These are phyloP conservation scores for Neoascochyta sp. DNA, from an alignment of 2,329 filamentous ascomycete genomes.

Conservation along the genomic window DNA sequence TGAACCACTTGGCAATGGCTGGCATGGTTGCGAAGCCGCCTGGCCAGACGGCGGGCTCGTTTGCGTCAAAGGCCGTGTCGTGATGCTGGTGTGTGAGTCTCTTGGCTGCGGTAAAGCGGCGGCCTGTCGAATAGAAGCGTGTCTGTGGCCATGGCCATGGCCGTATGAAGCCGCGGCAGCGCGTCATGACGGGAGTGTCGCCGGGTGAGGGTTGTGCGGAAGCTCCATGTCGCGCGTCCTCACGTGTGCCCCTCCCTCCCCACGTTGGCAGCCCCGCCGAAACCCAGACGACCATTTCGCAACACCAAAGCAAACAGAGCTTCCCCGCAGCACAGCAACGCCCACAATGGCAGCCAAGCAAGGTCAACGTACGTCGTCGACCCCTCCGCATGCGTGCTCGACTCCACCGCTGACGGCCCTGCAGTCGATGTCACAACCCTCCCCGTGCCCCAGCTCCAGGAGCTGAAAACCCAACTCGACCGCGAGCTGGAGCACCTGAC, in stretches of 20 bases:
- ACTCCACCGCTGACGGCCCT: no score
- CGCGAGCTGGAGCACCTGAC: slow-evolving; percentile 94
- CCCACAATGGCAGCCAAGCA: slow-evolving; percentile 24
- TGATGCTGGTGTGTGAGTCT: slow-evolving; percentile 6
- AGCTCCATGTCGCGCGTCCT: slow-evolving; percentile 13
- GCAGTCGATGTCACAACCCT: slow-evolving; percentile 69
- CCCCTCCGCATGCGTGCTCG: no score
- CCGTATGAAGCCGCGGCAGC: neutral
- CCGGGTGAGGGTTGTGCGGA: slow-evolving; percentile 2
- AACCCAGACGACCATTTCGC: no score
- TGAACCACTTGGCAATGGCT: slow-evolving; percentile 35
- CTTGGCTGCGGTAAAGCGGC: slow-evolving; percentile 9
- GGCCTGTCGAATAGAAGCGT: slow-evolving; percentile 10
- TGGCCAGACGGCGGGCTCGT: slow-evolving; percentile 22
- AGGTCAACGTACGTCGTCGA: slow-evolving; percentile 31
- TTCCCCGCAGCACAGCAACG: slow-evolving; percentile 13
- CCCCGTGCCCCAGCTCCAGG: slow-evolving; percentile 76
- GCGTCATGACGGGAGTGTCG: no score
- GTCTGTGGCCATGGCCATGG: neutral
- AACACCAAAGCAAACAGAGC: slow-evolving; percentile 9
- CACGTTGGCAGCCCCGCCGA: slow-evolving; percentile 20
- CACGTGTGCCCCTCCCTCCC: slow-evolving; percentile 18
- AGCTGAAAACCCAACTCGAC: slow-evolving; percentile 94
- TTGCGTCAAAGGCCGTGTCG: slow-evolving; percentile 13
- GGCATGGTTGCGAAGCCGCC: slow-evolving; percentile 20